phyloP scores from a whole-genome alignment of 805 yeast genomes.

The Huiozyma naganishii region DNA sequence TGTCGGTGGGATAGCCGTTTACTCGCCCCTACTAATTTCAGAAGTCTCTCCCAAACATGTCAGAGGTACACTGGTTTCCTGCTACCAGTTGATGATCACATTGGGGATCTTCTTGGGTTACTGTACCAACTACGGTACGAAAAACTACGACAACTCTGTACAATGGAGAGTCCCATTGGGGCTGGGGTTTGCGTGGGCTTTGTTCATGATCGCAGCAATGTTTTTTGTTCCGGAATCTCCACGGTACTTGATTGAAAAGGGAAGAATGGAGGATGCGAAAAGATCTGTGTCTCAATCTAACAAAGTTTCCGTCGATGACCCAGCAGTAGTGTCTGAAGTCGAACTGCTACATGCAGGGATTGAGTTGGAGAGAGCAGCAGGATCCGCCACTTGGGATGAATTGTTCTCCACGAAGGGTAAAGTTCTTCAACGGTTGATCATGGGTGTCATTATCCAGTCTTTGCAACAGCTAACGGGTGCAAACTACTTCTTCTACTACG shows the following conservation, averaged over 20 bases:
- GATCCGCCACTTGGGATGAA: constrained; percentile 57
- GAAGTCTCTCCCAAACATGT: constrained; percentile 32
- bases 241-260: constrained; percentile 48
- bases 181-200: constrained; percentile 39
- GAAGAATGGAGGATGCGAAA: constrained; percentile 51
- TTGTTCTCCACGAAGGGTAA: constrained; percentile 58
- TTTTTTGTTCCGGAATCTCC: constrained; percentile 65
- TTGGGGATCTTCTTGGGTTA: constrained; percentile 70
- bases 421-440: constrained; percentile 35
- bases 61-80: constrained; percentile 64
- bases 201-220: constrained; percentile 30
- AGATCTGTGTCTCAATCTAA: constrained; percentile 48
- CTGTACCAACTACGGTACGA: constrained; percentile 58
- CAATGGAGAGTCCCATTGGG: constrained; percentile 75
- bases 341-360: constrained; percentile 49
- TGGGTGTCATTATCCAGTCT: constrained; percentile 48
- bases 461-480: constrained; percentile 62
- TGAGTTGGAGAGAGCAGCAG: constrained; percentile 50
- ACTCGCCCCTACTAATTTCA: constrained; percentile 62
- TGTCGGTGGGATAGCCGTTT: constrained; percentile 68
- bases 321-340: constrained; percentile 45
- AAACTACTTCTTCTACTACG: constrained; percentile 60
- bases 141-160: constrained; percentile 30
- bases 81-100: constrained; percentile 63
- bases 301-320: constrained; percentile 43